phyloP scores from a whole-genome alignment of 768 basidiomycete species.

The Kwoniella sp. region DNA sequence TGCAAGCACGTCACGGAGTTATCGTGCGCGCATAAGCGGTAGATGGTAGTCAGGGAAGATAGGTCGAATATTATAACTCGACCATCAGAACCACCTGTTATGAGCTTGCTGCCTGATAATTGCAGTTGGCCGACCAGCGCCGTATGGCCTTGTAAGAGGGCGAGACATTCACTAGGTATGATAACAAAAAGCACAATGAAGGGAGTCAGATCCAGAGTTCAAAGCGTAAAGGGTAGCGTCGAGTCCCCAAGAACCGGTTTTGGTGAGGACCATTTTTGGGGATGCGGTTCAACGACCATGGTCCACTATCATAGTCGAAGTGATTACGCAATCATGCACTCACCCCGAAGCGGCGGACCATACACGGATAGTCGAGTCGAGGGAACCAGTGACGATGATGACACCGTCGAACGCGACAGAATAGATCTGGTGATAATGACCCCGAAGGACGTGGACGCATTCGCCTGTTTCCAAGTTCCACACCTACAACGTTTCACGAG shows the following conservation, averaged over 20 bases:
- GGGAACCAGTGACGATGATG: constrained; percentile 77
- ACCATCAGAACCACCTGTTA: constrained; percentile 86
- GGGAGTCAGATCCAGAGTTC: constrained; percentile 64
- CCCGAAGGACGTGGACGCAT: constrained; percentile 76
- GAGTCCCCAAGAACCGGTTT: no score
- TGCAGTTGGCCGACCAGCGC: constrained; percentile 90
- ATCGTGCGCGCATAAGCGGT: constrained; percentile 82
- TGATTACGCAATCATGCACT: constrained; percentile 43
- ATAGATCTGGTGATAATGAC: constrained; percentile 88
- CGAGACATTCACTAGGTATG: constrained; percentile 72
- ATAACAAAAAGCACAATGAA: constrained; percentile 58
- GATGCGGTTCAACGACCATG: no score
- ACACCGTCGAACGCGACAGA: constrained; percentile 86
- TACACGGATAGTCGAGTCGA: constrained; percentile 89
- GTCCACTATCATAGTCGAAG: no score
- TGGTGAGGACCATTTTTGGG: no score
- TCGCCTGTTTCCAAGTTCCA: constrained; percentile 90
- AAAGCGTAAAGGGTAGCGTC: no score
- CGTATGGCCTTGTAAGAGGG: constrained; percentile 85
- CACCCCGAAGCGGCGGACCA: constrained; percentile 88
- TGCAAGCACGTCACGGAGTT: constrained; percentile 82
- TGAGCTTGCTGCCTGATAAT: constrained; percentile 66
- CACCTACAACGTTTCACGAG: no score
- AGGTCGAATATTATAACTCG: constrained; percentile 74
- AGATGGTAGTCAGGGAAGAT: constrained; percentile 54